These are phyloP conservation scores for Aureobasidium sp. DNA, from an alignment of 2,329 filamentous ascomycete genomes.

Conservation along the genomic window DNA sequence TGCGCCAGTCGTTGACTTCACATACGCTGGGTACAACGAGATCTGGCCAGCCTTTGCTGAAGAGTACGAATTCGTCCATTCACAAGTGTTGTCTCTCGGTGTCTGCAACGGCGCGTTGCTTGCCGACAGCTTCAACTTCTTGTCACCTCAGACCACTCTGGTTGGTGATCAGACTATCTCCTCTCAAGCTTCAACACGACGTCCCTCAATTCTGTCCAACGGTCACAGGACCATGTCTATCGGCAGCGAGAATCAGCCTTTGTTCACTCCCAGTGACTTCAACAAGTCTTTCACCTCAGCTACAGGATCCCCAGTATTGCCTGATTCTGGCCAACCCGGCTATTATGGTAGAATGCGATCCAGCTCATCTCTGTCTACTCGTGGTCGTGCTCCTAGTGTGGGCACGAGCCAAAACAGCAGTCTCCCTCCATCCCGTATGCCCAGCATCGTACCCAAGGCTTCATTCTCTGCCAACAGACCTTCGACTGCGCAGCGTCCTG, in stretches of 20 bases:
- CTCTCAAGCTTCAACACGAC: conserved; percentile 15
- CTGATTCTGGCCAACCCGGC: conserved; percentile 19
- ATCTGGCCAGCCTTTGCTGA: conserved; percentile 70
- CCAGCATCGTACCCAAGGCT: conserved; percentile 34
- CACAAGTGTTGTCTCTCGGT: conserved; percentile 60
- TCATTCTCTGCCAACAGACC: conserved; percentile 31
- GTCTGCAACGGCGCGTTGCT: conserved; percentile 67
- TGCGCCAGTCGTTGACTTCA: conserved; percentile 55
- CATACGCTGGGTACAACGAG: conserved; percentile 43
- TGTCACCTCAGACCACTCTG: conserved; percentile 43
- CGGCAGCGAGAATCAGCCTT: conserved; percentile 16
- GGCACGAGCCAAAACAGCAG: conserved; percentile 9
- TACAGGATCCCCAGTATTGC: conserved; percentile 38
- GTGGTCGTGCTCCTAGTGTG: conserved; percentile 15
- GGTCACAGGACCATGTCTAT: conserved; percentile 15
- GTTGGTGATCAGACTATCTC: conserved; percentile 28
- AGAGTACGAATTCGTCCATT: conserved; percentile 70
- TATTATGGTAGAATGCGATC: conserved; percentile 42
- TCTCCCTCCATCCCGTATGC: conserved; percentile 16
- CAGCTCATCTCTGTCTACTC: conserved; percentile 46
- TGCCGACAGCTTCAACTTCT: conserved; percentile 51
- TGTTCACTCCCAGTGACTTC: conserved; percentile 14
- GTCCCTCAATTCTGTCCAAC: conserved; percentile 12
- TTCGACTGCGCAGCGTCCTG: conserved; percentile 25
- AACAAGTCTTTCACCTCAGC: conserved; percentile 11